A percentile compares a stretch with the other conserved stretches of the same genome.
Conservation (phyloP, 352 stramenopile genomes). For the Globisporangium splendens region DNA sequence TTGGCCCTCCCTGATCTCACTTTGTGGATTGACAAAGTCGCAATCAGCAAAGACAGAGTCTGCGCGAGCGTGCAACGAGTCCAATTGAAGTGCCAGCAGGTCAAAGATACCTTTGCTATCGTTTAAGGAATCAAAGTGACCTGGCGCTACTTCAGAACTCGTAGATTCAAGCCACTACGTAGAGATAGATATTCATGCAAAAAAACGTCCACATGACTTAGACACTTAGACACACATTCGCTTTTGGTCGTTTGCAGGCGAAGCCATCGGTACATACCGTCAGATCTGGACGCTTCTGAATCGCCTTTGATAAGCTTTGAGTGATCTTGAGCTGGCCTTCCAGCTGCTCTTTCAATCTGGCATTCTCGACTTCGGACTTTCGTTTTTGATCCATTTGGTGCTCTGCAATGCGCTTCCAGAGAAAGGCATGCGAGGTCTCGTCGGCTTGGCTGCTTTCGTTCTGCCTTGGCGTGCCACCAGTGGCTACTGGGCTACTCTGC, state of each 20-base stretch:
- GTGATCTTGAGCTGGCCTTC: slow-evolving; percentile 46
- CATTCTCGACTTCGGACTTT: slow-evolving; percentile 23
- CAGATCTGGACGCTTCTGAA: slow-evolving; percentile 24
- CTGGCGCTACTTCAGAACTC: not conserved
- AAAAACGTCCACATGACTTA: not conserved
- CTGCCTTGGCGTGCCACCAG: not conserved
- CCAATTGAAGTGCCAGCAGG: not conserved
- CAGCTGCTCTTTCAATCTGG: slow-evolving; percentile 23
- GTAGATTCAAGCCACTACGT: slow-evolving; percentile 7
- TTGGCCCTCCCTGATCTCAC: not conserved
- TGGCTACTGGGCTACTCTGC: not conserved
- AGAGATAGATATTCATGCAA: not conserved
- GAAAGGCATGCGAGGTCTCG: not conserved
- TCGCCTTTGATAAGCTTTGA: slow-evolving; percentile 38
- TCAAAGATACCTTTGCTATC: slow-evolving; percentile 2
- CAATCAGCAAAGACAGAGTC: not conserved
- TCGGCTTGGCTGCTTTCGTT: not conserved
- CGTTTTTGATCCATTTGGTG: slow-evolving; percentile 25
- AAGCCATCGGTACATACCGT: not conserved
- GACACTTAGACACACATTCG: too few relatives aligned
- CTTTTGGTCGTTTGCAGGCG: too few relatives aligned
- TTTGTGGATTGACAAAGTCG: not conserved
- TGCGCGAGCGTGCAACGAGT: not conserved
- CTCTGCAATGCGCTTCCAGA: slow-evolving; percentile 29
- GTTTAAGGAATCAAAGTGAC: not conserved